These are phyloP conservation scores for Eutypa lata DNA, from an alignment of 2,329 filamentous ascomycete genomes.

Conservation along the genomic window DNA sequence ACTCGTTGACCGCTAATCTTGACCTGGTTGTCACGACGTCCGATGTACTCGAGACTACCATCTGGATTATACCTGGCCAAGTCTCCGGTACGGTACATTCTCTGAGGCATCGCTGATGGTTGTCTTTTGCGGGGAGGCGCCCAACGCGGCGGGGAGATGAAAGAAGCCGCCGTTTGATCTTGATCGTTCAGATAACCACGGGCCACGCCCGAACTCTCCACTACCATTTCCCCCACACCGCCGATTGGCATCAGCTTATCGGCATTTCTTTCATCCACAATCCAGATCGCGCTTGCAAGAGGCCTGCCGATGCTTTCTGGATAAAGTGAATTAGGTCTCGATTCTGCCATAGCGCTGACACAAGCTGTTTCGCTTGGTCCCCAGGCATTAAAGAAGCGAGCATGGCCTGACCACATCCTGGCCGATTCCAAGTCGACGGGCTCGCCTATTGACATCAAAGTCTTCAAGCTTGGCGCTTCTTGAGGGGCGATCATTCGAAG, in stretches of 20 bases:
- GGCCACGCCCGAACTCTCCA: neutral
- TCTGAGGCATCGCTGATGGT: neutral
- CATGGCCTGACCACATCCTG: too few relatives aligned
- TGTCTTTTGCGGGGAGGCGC: neutral
- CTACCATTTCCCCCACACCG: neutral
- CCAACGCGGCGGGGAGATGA: neutral
- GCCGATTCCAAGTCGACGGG: too few relatives aligned
- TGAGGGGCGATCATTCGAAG: too few relatives aligned
- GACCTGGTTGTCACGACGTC: neutral
- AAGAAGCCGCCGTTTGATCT: neutral
- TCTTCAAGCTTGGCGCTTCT: too few relatives aligned
- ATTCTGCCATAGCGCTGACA: neutral
- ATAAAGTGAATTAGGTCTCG: neutral
- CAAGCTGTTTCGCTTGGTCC: neutral
- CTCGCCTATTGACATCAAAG: too few relatives aligned
- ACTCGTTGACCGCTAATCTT: neutral
- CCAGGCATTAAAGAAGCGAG: neutral
- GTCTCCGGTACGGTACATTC: neutral
- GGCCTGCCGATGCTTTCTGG: neutral
- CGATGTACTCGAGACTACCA: neutral
- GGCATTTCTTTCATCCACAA: neutral
- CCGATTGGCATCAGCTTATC: neutral
- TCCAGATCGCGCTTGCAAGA: neutral
- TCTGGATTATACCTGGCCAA: constrained; percentile 1
- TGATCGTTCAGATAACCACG: neutral